phyloP scores from a whole-genome alignment of 176 grass and related monocot species.

The maize (Zea mays) region Zm-B73-REFERENCE-NAM-5.0 NC_050099.1:164295001-164295500 shows the following conservation, averaged over 20 bases:
- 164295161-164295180: too few species aligned
- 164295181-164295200: too few species aligned
- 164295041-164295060: too few species aligned
- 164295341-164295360: constrained; percentile 51
- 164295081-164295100: too few species aligned
- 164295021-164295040: too few species aligned
- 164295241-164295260: constrained; percentile 42
- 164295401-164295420: constrained; percentile 49
- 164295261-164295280: constrained; percentile 46
- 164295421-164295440: constrained; percentile 61
- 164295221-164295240: too few species aligned
- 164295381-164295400: constrained; percentile 35
- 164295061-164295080: too few species aligned
- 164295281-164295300: constrained; percentile 45
- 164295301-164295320: constrained; percentile 45
- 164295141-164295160: too few species aligned
- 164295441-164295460: constrained; percentile 57
- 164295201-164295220: too few species aligned
- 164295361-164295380: constrained; percentile 47
- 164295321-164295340: constrained; percentile 42
- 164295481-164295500: constrained; percentile 36
- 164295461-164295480: constrained; percentile 43
- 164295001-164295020: too few species aligned
- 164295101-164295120: too few species aligned
- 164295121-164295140: too few species aligned